Evolutionary conservation across 805 yeast species (phyloP), one percentile per base, ranked within the genome.

Genomic region (Grigorovia jiainica): DNA sequence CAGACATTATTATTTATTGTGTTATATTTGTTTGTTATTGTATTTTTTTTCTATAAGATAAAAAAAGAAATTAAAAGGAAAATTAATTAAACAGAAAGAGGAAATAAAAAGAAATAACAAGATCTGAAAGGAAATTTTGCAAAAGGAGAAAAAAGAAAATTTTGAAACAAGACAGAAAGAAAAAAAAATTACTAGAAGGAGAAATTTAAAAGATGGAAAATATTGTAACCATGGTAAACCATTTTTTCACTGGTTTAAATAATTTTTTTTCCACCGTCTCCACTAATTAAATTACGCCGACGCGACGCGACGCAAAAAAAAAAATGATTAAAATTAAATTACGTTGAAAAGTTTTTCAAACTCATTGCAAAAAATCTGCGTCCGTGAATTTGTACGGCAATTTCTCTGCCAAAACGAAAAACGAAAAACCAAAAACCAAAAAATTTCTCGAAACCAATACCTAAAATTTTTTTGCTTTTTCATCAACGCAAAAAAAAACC

Each of bases 1-100:
- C 63, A 56, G 66, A 58, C 66, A 62, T 62, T 39, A 3, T 27
- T 6, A 13, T 11, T 27, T 13, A 13, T 13, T 27, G n/a, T 2
- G 15, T 18, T 39, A 10, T 36, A 20, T 39, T 15, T 38, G 15
- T 25, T 5, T 42, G 36, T 37, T 18, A 20, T 10, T 41, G 41
- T 34, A 17, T 38, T 38, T 25, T 10, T 13, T 3, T n/a, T n/a
- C n/a, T n/a, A n/a, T n/a, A 20, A 29, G 21, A 5, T 38, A 38
- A 15, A n/a, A 25, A 21, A 7, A 21, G 19, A 23, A 25, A 19
- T 17, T 19, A 21, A 23, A 34, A 25, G 13, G 34, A 34, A 24
- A 24, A 27, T n/a, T n/a, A n/a, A n/a, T n/a, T n/a, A n/a, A 29
- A 35, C 21, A 29, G 31, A 15, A n/a, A 33, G 21, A 21, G 16